Percentiles rank a stretch among this genome's conserved stretches.
phyloP scores from a whole-genome alignment of 495 filamentous ascomycete species.

The Tuber microsphaerosporum region DNA sequence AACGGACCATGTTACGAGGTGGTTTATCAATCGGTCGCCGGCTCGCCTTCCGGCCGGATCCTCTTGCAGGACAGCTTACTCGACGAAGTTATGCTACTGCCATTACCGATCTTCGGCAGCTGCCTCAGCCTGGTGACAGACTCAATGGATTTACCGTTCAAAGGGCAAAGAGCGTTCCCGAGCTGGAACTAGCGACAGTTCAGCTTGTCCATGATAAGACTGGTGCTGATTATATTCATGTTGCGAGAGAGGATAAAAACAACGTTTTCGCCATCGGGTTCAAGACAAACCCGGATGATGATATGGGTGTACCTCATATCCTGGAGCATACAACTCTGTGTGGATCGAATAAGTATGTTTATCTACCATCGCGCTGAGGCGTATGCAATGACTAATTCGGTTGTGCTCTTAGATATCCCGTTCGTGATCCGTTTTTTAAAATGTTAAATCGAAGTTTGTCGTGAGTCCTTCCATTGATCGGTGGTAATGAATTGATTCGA shows the following conservation, averaged over 20 bases:
- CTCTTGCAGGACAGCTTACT: slow-evolving; percentile 2
- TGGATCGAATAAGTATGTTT: slow-evolving; percentile 83
- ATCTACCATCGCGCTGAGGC: slow-evolving; percentile 8
- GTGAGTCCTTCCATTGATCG: slow-evolving; percentile 10
- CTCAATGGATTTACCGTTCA: slow-evolving; percentile 88
- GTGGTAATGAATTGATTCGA: neutral
- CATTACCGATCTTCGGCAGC: slow-evolving; percentile 62
- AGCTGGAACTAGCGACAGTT: slow-evolving; percentile 83
- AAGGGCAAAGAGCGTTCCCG: slow-evolving; percentile 82
- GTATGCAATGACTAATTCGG: slow-evolving; percentile 5
- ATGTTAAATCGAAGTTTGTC: slow-evolving; percentile 96
- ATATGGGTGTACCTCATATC: slow-evolving; percentile 93
- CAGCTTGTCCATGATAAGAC: slow-evolving; percentile 88
- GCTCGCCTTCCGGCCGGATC: slow-evolving; percentile 11
- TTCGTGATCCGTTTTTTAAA: slow-evolving; percentile 98
- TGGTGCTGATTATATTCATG: slow-evolving; percentile 88
- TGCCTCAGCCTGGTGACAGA: slow-evolving; percentile 70
- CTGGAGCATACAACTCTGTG: slow-evolving; percentile 95
- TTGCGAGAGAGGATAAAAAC: slow-evolving; percentile 89
- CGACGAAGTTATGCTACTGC: slow-evolving; percentile 43
- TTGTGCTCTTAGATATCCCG: slow-evolving; percentile 62
- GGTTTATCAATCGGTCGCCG: slow-evolving; percentile 24
- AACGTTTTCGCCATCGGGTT: slow-evolving; percentile 99
- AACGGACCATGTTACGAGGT: slow-evolving; percentile 32
- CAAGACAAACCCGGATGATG: slow-evolving; percentile 96